Percentiles rank a stretch among this genome's conserved stretches.
phyloP scores from a whole-genome alignment of 176 grass and related monocot species.

The Eremochloa ophiuroides region DNA sequence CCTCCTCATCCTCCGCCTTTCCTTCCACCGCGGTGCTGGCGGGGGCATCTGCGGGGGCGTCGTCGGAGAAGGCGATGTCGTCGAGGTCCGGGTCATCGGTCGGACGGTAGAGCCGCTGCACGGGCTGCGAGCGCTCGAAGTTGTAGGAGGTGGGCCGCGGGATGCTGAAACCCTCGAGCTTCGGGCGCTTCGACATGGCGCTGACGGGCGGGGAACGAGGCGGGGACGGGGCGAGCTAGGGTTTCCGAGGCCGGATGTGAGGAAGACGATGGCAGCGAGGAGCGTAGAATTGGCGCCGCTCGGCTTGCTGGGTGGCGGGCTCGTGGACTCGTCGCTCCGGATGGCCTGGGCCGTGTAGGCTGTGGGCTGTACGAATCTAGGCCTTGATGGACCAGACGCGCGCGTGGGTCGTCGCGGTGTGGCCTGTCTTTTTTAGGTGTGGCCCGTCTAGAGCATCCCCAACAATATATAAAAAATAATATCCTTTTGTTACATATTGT shows the following conservation, averaged over 20 bases:
- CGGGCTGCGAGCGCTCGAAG: slow-evolving; percentile 74
- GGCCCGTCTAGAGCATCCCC: too few relatives aligned
- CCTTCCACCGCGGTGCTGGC: not conserved
- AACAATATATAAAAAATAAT: too few relatives aligned
- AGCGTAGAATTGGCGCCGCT: slow-evolving; percentile 26
- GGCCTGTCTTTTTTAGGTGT: not conserved
- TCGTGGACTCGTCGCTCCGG: not conserved
- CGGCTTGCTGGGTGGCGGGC: not conserved
- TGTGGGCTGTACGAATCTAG: not conserved
- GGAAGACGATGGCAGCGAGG: slow-evolving; percentile 23
- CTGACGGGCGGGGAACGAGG: not conserved
- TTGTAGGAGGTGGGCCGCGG: slow-evolving; percentile 68
- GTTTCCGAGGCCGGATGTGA: slow-evolving; percentile 14
- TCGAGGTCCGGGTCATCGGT: slow-evolving; percentile 82
- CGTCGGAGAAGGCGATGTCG: slow-evolving; percentile 80
- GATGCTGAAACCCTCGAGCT: slow-evolving; percentile 87
- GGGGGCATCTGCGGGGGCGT: slow-evolving; percentile 26
- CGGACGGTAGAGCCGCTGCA: slow-evolving; percentile 67
- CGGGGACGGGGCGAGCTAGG: not conserved
- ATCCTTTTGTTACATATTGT: too few relatives aligned
- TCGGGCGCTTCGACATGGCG: slow-evolving; percentile 83
- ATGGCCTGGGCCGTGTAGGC: slow-evolving; percentile 17
- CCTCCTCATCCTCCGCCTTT: slow-evolving; percentile 50
- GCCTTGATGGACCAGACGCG: not conserved
- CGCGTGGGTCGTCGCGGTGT: not conserved